Percentiles rank a stretch among this genome's conserved stretches.
These are phyloP conservation scores for Calonectria hawksworthii DNA, from an alignment of 2,329 filamentous ascomycete genomes.

Conservation along the genomic window DNA sequence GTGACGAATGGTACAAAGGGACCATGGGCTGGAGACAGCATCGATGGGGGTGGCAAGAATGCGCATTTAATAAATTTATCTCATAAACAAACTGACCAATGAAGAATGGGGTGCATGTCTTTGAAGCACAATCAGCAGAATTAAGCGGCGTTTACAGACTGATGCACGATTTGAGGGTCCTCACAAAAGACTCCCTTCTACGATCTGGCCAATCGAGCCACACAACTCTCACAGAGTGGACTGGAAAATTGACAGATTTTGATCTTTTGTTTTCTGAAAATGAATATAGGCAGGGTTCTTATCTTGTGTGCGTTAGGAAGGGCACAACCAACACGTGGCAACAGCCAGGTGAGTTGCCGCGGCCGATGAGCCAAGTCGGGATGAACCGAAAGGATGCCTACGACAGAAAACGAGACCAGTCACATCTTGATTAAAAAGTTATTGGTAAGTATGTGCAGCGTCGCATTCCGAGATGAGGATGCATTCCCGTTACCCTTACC, in stretches of 20 bases:
- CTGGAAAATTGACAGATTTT: neutral
- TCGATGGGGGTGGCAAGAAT: neutral
- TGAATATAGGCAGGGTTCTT: neutral
- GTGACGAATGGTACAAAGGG: neutral
- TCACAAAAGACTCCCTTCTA: neutral
- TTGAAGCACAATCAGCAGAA: neutral
- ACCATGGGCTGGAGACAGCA: neutral
- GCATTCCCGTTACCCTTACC: neutral
- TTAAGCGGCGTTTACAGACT: neutral
- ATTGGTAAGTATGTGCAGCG: neutral
- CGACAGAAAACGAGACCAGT: neutral
- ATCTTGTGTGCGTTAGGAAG: neutral
- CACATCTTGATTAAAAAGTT: neutral
- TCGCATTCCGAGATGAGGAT: neutral
- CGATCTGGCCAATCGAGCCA: neutral
- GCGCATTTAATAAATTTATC: neutral
- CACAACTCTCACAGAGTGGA: neutral
- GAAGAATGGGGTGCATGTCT: neutral
- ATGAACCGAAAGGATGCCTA: neutral
- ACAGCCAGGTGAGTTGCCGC: neutral
- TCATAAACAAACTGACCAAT: neutral
- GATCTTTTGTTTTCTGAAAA: neutral
- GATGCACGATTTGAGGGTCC: neutral
- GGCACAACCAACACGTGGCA: neutral
- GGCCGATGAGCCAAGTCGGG: neutral